A percentile compares a stretch with the other conserved stretches of the same genome.
These are phyloP conservation scores for Alternaria longipes DNA, from an alignment of 2,329 filamentous ascomycete species.

Conservation along the genomic window DNA sequence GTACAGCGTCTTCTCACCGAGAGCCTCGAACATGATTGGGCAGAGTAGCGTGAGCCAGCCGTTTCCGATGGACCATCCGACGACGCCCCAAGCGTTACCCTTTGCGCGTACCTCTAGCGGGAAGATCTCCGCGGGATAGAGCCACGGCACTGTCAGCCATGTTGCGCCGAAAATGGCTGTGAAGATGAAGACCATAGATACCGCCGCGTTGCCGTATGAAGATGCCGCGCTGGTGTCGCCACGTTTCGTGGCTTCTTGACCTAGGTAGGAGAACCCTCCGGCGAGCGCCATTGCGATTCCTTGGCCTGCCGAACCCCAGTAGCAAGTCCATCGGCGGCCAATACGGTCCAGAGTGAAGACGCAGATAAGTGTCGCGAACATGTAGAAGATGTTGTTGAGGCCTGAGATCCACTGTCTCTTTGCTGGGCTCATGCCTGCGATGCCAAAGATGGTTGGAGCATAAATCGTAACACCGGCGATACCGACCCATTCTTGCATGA, in stretches of 20 bases:
- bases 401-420: slow-evolving; percentile 56
- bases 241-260: slow-evolving; percentile 58
- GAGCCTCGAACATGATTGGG: slow-evolving; percentile 62
- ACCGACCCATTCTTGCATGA: slow-evolving; percentile 70
- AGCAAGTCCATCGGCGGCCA: slow-evolving; percentile 73
- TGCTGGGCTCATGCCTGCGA: slow-evolving; percentile 68
- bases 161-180: slow-evolving; percentile 72
- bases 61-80: slow-evolving; percentile 80
- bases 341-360: slow-evolving; percentile 76
- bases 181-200: slow-evolving; percentile 75
- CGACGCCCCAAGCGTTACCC: slow-evolving; percentile 78
- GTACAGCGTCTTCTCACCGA: slow-evolving; percentile 76
- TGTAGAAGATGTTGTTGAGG: slow-evolving; percentile 63
- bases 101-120: slow-evolving; percentile 75
- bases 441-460: slow-evolving; percentile 67
- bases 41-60: slow-evolving; percentile 65
- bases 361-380: slow-evolving; percentile 72
- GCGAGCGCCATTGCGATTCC: slow-evolving; percentile 74
- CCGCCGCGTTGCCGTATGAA: slow-evolving; percentile 70
- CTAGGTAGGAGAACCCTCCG: slow-evolving; percentile 68
- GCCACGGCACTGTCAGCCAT: slow-evolving; percentile 65
- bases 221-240: slow-evolving; percentile 58
- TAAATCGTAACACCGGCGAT: slow-evolving; percentile 69
- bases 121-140: slow-evolving; percentile 78
- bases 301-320: slow-evolving; percentile 72